Evolutionary conservation across 2,329 filamentous ascomycete species (phyloP), one percentile per base, ranked within the genome.

Genomic region (Aspergillaceae sp.): DNA sequence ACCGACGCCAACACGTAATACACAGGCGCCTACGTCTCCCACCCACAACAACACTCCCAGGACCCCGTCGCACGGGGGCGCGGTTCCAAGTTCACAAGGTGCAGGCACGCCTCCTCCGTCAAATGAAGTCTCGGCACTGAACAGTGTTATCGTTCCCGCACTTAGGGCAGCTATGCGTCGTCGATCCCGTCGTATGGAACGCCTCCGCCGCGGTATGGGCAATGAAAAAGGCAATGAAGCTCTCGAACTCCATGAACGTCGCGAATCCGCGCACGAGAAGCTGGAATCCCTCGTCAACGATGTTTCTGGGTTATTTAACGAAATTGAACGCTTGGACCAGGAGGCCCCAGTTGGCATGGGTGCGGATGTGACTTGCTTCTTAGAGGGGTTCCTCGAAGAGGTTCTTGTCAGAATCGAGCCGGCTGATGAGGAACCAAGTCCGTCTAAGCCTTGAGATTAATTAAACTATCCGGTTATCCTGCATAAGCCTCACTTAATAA

Each of bases 311-410:
- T 76, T 91, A 27, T 94, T 94, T 67, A 84, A 84, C 60, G 89
- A 95, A 64, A 88, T 98, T 59, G 91, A 98, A 65, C 79, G 85
- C 52, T 86, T 83, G 67, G 92, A 98, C 67, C 85, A 84, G 63
- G 79, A 83, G 38, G 86, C 88, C 56, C 87, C 89, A 4, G 88
- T 97, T 7, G 88, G 89, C 1, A 96, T 97, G 91, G 91, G 89
- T 0, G 83, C 87, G 40, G 90, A 91, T 28, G 89, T 95, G 2
- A 82, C 83, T 40, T 87, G 86, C 1, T 94, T 97, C 56, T 69
- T 97, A 5, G 92, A 98, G 65, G 91, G 90, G 0, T 79, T 97
- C 51, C 71, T 98, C 32, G 92, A 98, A 65, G 92, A 98, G 72
- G 84, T 98, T 27, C 72, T 98, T 26, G 89, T 96, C 33, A 74